Percentiles rank a stretch among this genome's conserved stretches.
Conservation (phyloP, 352 stramenopile species). For the Pythium sukuiense region DNA sequence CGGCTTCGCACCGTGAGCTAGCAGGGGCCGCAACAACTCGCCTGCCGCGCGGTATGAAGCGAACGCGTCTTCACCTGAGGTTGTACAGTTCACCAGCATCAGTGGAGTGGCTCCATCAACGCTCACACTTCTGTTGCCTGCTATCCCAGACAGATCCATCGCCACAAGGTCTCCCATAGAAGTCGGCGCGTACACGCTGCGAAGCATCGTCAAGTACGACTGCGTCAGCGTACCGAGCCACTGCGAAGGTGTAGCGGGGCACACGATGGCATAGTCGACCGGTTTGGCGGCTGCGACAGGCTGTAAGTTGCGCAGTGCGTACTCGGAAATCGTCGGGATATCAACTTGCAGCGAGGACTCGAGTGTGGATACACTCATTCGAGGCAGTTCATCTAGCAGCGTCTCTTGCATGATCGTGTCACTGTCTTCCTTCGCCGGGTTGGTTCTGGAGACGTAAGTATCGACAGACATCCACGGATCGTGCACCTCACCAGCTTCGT, state of each 20-base stretch:
- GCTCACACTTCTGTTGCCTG: constrained; percentile 31
- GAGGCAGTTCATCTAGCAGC: constrained; percentile 22
- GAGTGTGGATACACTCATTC: constrained; percentile 51
- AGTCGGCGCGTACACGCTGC: constrained; percentile 66
- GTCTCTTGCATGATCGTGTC: constrained; percentile 4
- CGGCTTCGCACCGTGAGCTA: constrained; percentile 52
- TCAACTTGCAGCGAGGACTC: constrained; percentile 57
- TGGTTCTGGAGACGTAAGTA: constrained; percentile 8
- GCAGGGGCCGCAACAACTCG: constrained; percentile 49
- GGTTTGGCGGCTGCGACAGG: constrained; percentile 62
- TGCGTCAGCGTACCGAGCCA: constrained; percentile 70
- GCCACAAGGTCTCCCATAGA: constrained; percentile 65
- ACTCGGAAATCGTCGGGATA: constrained; percentile 65
- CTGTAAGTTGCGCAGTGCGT: constrained; percentile 71
- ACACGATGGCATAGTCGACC: constrained; percentile 75
- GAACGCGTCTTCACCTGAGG: constrained; percentile 54
- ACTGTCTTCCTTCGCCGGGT: not conserved
- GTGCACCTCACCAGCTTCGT: constrained; percentile 26
- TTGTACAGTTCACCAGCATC: constrained; percentile 58
- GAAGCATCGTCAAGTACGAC: constrained; percentile 72
- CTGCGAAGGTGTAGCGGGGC: constrained; percentile 62
- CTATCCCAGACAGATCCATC: constrained; percentile 44
- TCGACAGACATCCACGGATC: constrained; percentile 27
- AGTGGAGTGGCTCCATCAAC: constrained; percentile 57
- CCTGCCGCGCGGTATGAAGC: constrained; percentile 62